phyloP scores from a whole-genome alignment of 768 basidiomycete genomes.

The Collybia sp. region DNA sequence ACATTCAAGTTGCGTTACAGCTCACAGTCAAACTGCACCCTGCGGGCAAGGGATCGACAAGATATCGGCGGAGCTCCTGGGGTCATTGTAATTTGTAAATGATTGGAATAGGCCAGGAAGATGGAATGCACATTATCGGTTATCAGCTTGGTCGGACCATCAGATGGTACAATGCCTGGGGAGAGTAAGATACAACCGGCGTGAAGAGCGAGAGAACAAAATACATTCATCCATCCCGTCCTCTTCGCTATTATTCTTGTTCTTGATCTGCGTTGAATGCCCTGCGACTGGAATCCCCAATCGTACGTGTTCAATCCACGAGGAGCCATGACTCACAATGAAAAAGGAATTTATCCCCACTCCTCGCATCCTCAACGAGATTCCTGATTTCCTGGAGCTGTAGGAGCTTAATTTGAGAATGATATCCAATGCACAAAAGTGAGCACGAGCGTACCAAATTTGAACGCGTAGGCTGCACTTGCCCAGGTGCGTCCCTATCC shows the following conservation, averaged over 20 bases:
- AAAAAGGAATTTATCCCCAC: neutral
- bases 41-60: slow-evolving; percentile 32
- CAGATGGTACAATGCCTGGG: slow-evolving; percentile 32
- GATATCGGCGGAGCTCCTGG: slow-evolving; percentile 26
- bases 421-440: neutral
- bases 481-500: neutral
- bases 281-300: slow-evolving; percentile 1
- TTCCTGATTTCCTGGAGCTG: neutral
- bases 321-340: neutral
- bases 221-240: slow-evolving; percentile 7
- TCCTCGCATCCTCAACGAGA: neutral
- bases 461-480: neutral
- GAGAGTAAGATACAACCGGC: neutral
- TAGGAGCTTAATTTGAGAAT: neutral
- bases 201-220: neutral
- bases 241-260: slow-evolving; percentile 4
- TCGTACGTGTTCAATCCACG: neutral
- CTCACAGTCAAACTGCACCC: slow-evolving; percentile 31
- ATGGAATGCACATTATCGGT: slow-evolving; percentile 28
- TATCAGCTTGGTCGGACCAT: slow-evolving; percentile 27
- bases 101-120: neutral
- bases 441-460: neutral
- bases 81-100: neutral
- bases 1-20: slow-evolving; percentile 2
- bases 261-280: slow-evolving; percentile 2